A percentile compares a stretch with the other conserved stretches of the same genome.
Evolutionary conservation across 1,284 basidiomycete genomes (phyloP).

Genomic region (Ustilago nuda): DNA sequence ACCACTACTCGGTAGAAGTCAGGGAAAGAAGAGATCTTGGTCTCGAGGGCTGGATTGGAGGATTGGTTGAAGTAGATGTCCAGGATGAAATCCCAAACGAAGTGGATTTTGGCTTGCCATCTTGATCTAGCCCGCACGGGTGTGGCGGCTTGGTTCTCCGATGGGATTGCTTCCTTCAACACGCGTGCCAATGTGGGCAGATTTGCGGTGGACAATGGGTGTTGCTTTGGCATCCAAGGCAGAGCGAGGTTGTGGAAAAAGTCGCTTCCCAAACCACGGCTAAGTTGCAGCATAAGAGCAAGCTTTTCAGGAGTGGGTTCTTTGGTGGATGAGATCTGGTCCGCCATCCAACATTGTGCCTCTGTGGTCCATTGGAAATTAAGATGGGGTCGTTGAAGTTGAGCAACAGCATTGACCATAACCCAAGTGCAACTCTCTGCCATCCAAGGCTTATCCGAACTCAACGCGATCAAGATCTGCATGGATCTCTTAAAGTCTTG

Average conservation of each 20-base stretch:
- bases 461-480: constrained; percentile 77
- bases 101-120: constrained; percentile 92
- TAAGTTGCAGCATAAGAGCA: constrained; percentile 79
- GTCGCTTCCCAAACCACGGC: constrained; percentile 33
- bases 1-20: constrained; percentile 91
- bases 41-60: constrained; percentile 41
- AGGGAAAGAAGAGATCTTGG: constrained; percentile 78
- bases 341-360: constrained; percentile 47
- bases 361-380: constrained; percentile 41
- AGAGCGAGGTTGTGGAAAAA: constrained; percentile 42
- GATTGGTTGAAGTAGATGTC: constrained; percentile 76
- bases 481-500: constrained; percentile 78
- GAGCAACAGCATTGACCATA: constrained; percentile 42
- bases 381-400: constrained; percentile 20
- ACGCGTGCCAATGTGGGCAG: constrained; percentile 76
- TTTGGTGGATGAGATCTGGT: constrained; percentile 65
- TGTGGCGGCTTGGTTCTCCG: constrained; percentile 74
- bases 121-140: constrained; percentile 56
- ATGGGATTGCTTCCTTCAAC: constrained; percentile 72
- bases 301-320: constrained; percentile 89
- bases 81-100: constrained; percentile 87
- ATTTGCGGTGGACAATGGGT: constrained; percentile 78
- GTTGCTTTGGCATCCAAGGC: constrained; percentile 76
- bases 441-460: constrained; percentile 89
- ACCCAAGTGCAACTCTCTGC: constrained; percentile 92